Conservation (phyloP, 1,284 basidiomycete genomes). For the Apiotrichum veenhuisii region DNA sequence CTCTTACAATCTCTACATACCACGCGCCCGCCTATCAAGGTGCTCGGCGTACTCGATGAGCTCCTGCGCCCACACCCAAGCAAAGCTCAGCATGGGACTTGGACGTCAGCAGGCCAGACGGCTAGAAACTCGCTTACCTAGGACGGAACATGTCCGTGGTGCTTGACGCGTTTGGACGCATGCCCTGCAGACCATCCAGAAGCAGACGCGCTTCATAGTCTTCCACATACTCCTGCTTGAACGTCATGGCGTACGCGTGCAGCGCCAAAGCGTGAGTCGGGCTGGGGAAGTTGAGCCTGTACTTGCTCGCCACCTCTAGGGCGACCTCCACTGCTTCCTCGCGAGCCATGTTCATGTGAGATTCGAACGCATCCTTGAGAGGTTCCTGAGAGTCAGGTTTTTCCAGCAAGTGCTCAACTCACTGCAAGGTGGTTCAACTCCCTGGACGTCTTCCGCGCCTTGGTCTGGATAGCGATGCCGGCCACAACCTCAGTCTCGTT, state of each 20-base stretch:
- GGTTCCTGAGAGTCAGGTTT: conserved; percentile 28
- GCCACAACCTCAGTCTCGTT: conserved; percentile 38
- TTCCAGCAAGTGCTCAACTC: neutral
- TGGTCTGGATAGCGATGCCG: conserved; percentile 38
- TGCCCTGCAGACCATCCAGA: conserved; percentile 2
- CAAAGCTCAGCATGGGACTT: conserved; percentile 44
- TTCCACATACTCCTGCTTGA: conserved; percentile 30
- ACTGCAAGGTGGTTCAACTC: conserved; percentile 20
- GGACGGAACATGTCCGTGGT: conserved; percentile 17
- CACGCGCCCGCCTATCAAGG: neutral
- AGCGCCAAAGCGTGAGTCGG: conserved; percentile 31
- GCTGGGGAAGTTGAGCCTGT: conserved; percentile 6
- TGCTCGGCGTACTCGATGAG: conserved; percentile 19
- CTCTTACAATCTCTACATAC: neutral
- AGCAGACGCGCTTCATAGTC: conserved; percentile 23
- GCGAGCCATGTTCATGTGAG: conserved; percentile 23
- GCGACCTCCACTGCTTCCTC: conserved; percentile 15
- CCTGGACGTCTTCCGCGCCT: conserved; percentile 31
- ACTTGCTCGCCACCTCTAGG: conserved; percentile 12
- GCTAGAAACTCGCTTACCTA: conserved; percentile 17
- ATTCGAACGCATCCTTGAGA: conserved; percentile 30
- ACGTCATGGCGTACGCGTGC: conserved; percentile 41
- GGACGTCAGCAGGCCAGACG: neutral
- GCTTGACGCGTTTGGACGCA: conserved; percentile 3
- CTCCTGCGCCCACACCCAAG: conserved; percentile 43